These are phyloP conservation scores for Fraxinus ornus DNA, from an alignment of 305 asterid species.

Conservation along the genomic window DNA sequence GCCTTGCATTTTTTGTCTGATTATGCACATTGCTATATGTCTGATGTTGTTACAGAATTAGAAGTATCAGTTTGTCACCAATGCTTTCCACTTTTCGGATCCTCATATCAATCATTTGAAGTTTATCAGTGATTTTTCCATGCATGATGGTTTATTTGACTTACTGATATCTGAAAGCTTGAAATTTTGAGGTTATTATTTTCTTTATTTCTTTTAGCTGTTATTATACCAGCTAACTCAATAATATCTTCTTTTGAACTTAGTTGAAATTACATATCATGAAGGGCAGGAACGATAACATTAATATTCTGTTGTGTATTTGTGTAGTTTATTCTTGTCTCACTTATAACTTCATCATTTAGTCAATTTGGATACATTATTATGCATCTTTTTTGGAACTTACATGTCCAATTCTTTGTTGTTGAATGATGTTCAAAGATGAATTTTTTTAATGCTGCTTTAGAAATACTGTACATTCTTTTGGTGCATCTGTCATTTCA, in stretches of 20 bases:
- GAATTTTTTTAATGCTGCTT: neutral
- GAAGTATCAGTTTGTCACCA: neutral
- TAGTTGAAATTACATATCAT: neutral
- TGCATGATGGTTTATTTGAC: conserved; percentile 4
- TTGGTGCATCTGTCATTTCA: neutral
- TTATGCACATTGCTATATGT: conserved; percentile 15
- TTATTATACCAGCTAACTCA: neutral
- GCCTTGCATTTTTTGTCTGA: conserved; percentile 14
- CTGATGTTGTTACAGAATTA: conserved; percentile 8
- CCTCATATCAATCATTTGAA: neutral
- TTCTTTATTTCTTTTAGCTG: neutral
- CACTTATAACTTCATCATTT: neutral
- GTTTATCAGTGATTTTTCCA: neutral
- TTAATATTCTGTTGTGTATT: neutral
- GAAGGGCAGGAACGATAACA: neutral
- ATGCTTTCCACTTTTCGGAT: neutral
- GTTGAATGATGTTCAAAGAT: neutral
- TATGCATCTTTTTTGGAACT: neutral
- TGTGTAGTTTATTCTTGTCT: neutral
- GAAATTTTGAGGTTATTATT: neutral
- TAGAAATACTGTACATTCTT: neutral
- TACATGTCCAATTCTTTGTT: neutral
- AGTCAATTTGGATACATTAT: neutral
- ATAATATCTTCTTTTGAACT: neutral
- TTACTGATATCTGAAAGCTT: conserved; percentile 15